Evolutionary conservation across 805 yeast genomes (phyloP).

Genomic region (Novakomyces olei): DNA sequence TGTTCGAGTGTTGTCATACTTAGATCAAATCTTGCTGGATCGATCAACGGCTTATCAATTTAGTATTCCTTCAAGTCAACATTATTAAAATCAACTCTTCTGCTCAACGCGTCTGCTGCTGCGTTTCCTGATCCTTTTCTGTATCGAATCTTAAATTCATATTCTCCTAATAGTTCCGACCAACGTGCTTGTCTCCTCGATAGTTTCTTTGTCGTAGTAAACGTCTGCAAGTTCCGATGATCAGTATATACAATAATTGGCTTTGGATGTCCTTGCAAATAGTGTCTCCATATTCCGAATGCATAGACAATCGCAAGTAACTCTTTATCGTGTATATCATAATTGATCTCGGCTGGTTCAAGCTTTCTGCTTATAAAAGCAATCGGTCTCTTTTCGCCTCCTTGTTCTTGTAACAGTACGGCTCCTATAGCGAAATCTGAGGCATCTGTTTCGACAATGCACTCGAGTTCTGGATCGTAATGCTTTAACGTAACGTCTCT

Average conservation of each 20-base stretch:
- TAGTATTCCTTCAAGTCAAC: not conserved
- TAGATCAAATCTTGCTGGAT: not conserved
- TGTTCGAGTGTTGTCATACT: not conserved
- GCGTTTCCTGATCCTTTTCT: not conserved
- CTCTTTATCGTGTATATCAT: conserved; percentile 7
- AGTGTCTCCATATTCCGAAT: not conserved
- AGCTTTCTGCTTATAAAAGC: conserved; percentile 3
- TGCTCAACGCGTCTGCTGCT: not conserved
- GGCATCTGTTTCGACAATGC: conserved; percentile 7
- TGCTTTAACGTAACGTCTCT: not conserved
- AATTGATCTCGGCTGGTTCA: conserved; percentile 4
- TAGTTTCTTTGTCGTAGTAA: not conserved
- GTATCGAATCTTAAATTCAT: not conserved
- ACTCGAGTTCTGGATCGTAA: not conserved
- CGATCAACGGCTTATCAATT: not conserved
- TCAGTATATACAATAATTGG: not conserved
- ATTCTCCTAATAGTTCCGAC: not conserved
- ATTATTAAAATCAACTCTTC: too few relatives aligned
- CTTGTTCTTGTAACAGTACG: conserved; percentile 1
- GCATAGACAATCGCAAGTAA: not conserved
- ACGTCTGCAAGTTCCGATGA: not conserved
- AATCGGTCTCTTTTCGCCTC: too few relatives aligned
- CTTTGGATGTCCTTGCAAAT: not conserved
- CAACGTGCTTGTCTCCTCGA: not conserved
- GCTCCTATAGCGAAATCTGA: conserved; percentile 2